Conservation (phyloP, 169 alveolate genomes). For the Plasmodium inui region DNA sequence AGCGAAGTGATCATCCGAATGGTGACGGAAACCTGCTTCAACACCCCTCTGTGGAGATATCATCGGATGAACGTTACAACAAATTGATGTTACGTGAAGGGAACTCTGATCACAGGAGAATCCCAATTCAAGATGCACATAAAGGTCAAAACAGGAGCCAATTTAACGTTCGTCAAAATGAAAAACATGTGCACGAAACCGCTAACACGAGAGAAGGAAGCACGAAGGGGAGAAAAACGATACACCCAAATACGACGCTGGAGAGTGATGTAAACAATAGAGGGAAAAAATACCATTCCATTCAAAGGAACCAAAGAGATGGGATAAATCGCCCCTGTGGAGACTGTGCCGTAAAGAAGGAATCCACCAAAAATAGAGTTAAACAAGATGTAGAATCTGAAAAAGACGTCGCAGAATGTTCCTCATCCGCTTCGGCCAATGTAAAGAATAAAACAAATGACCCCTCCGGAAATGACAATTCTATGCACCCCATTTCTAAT, state of each 20-base stretch:
- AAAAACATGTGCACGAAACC: background rate
- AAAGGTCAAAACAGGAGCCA: background rate
- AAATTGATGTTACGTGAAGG: background rate
- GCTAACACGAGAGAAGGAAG: background rate
- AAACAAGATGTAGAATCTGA: background rate
- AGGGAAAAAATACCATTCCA: background rate
- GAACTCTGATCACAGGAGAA: background rate
- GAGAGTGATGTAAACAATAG: background rate
- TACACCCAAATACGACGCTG: background rate
- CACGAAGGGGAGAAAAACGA: background rate
- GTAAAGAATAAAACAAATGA: background rate
- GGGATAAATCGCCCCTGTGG: background rate
- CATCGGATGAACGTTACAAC: background rate
- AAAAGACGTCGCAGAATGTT: background rate
- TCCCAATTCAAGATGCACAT: background rate
- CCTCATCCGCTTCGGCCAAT: background rate
- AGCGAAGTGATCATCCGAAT: background rate
- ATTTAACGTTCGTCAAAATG: background rate
- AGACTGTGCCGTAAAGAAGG: background rate
- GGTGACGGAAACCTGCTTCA: background rate
- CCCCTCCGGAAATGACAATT: background rate
- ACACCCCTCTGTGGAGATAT: background rate
- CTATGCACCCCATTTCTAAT: background rate
- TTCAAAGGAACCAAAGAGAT: slow-evolving; percentile 1
- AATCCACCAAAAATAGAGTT: background rate